Evolutionary conservation across 2,329 filamentous ascomycete species (phyloP), one percentile per base, ranked within the genome.

Genomic region (Rutstroemia sp.): DNA sequence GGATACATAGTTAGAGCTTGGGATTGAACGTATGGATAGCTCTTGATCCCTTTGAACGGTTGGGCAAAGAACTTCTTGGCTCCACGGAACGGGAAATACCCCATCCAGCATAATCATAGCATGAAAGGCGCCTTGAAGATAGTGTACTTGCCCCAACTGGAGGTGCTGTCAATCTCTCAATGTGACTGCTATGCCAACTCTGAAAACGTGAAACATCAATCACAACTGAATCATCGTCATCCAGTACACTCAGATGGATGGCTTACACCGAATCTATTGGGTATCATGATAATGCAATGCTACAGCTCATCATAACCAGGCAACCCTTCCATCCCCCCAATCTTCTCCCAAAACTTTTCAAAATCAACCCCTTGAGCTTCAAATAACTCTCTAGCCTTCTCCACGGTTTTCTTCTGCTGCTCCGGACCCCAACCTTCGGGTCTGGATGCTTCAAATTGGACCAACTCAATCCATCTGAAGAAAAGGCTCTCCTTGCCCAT

Each of bases 401-500:
- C 74, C 57, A 89, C 89, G 1, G 88, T 86, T 45, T 77, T 80
- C 56, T 81, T 76, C 72, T 95, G 90, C 66, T 83, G 80, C 68
- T 91, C 87, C 0, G 78, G 74, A 1, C 86, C 88, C 67, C 95
- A 95, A 0, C 88, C 89, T 17, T 86, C 89, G 0, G 90, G 88
- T 63, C 81, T 80, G 38, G 84, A 86, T 44, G 88, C 86, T 73
- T 96, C 91, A 66, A 84, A 95, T 73, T 96, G 91, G 50, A 96
- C 84, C 67, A 95, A 80, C 74, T 96, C 92, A 49, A 96, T 88
- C 90, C 91, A 96, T 55, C 87, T 83, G 74, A 88, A 96, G 74
- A 96, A 96, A 53, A 96, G 71, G 61, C 87, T 84, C 70, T 96
- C 92, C 72, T 96, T 95, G 45, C 87, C 90, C 71, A 94, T 77